These are phyloP conservation scores for Acanthamoeba triangularis DNA, from an alignment of 208 protist genomes.

Conservation along the genomic window DNA sequence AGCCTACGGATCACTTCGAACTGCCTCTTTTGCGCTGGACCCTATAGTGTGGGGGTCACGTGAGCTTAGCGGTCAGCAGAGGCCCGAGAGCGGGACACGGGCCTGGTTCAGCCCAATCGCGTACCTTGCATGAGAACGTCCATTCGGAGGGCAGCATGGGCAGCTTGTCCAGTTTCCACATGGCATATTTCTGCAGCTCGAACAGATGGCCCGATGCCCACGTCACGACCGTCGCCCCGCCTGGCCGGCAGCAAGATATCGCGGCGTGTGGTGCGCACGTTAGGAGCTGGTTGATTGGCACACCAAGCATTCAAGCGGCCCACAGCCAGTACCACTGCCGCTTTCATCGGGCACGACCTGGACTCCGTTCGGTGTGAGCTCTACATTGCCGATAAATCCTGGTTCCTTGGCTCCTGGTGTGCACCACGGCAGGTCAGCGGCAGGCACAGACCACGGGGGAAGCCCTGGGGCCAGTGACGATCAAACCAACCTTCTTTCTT, in stretches of 20 bases:
- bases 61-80: background rate
- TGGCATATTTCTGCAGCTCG: conserved; percentile 47
- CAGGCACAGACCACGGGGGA: background rate
- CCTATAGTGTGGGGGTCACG: background rate
- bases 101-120: background rate
- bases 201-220: conserved; percentile 75
- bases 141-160: conserved; percentile 48
- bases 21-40: conserved; percentile 59
- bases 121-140: conserved; percentile 49
- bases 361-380: conserved; percentile 9
- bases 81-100: background rate
- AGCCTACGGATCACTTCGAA: conserved; percentile 72
- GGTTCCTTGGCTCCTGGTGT: background rate
- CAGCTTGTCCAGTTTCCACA: conserved; percentile 77
- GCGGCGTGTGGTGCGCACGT: background rate
- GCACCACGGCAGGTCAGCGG: background rate
- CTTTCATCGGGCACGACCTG: background rate
- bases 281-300: background rate
- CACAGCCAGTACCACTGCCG: background rate
- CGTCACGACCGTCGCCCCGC: conserved; percentile 64
- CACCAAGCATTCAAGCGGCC: background rate
- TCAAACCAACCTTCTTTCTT: conserved; percentile 9
- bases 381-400: conserved; percentile 62
- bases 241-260: background rate
- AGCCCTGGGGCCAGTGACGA: background rate